These are phyloP conservation scores for Kokia cookei DNA, from an alignment of 441 rosid genomes.

Conservation along the genomic window DNA sequence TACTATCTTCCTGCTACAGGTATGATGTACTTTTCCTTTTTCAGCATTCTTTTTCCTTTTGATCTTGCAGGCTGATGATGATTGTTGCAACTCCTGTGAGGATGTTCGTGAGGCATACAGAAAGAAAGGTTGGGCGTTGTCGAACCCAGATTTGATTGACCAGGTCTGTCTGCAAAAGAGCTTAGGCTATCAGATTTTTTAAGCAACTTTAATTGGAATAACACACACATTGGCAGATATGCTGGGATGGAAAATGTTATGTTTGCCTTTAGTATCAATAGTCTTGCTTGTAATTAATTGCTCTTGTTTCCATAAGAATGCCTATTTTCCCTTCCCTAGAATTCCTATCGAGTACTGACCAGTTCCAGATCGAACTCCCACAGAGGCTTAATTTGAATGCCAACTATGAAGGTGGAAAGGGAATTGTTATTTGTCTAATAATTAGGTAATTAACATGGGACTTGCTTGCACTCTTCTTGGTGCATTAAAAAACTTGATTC, in stretches of 20 bases:
- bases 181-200: constrained; percentile 2
- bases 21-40: background rate
- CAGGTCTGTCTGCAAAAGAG: constrained; percentile 46
- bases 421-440: background rate
- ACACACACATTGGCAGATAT: background rate
- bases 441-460: background rate
- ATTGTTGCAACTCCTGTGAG: constrained; percentile 89
- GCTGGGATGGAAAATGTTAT: background rate
- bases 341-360: background rate
- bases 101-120: constrained; percentile 97
- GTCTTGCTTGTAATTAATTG: background rate
- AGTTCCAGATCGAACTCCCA: background rate
- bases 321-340: background rate
- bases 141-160: constrained; percentile 77
- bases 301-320: background rate
- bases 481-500: background rate
- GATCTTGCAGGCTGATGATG: constrained; percentile 57
- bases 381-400: background rate
- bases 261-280: background rate
- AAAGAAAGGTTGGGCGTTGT: constrained; percentile 92
- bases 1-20: background rate
- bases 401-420: background rate
- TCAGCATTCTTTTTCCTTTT: background rate
- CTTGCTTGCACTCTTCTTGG: background rate
- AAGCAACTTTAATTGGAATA: background rate